Percentiles rank a stretch among this genome's conserved stretches.
Evolutionary conservation across 2,329 filamentous ascomycete genomes (phyloP).

Genomic region (Fusarium heterosporum): DNA sequence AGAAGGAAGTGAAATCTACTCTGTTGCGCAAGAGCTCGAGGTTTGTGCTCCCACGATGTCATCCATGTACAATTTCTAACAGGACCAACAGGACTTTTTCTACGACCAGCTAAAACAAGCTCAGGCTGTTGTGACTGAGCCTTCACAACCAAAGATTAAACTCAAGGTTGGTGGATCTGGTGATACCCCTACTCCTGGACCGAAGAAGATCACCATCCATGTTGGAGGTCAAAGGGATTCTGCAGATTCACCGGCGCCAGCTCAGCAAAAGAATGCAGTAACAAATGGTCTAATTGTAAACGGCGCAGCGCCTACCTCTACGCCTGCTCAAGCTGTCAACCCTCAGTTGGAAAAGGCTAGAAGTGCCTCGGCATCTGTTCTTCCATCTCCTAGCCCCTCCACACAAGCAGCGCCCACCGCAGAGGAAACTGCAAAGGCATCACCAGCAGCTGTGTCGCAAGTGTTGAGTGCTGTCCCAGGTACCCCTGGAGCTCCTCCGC

Average conservation of each 20-base stretch:
- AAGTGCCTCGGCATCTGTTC: constrained; percentile 55
- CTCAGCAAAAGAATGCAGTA: constrained; percentile 37
- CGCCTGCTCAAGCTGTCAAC: constrained; percentile 32
- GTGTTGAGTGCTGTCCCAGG: constrained; percentile 37
- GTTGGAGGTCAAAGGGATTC: constrained; percentile 70
- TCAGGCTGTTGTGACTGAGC: constrained; percentile 77
- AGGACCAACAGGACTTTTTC: constrained; percentile 72
- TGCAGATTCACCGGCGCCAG: constrained; percentile 62
- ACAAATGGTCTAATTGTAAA: constrained; percentile 43
- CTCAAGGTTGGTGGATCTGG: constrained; percentile 72
- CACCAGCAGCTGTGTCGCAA: constrained; percentile 43
- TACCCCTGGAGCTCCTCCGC: constrained; percentile 4
- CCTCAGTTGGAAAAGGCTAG: constrained; percentile 54
- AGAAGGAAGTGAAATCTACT: constrained; percentile 86
- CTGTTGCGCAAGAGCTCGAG: constrained; percentile 82
- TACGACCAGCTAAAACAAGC: constrained; percentile 76
- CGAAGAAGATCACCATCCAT: constrained; percentile 78
- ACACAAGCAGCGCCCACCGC: constrained; percentile 50
- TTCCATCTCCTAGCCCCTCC: constrained; percentile 61
- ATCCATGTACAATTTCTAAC: constrained; percentile 22
- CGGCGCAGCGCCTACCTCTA: constrained; percentile 33
- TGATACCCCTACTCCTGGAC: constrained; percentile 56
- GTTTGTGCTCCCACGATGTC: constrained; percentile 56
- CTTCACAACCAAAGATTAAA: constrained; percentile 81
- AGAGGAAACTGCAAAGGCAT: constrained; percentile 49